Evolutionary conservation across 345 rosid species (phyloP).

Genomic region (Mangifera indica): DNA sequence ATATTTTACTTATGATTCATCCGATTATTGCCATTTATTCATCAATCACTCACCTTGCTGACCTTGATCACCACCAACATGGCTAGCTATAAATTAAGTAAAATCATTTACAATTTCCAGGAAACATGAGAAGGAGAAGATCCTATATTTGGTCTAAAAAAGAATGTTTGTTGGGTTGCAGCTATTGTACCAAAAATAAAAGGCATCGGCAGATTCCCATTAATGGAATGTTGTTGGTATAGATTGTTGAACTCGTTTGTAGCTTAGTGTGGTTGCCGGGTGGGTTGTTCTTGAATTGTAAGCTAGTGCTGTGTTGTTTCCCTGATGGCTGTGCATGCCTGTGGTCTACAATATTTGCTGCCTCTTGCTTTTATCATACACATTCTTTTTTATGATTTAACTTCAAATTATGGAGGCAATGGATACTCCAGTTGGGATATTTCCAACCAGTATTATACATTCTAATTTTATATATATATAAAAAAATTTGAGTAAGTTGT

Average conservation of each 20-base stretch:
- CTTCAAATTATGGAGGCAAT: neutral
- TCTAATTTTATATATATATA: no score
- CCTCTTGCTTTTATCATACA: neutral
- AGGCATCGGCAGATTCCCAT: neutral
- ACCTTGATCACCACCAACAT: no score
- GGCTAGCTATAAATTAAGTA: neutral
- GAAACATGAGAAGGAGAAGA: no score
- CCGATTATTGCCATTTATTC: neutral
- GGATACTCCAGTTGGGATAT: constrained; percentile 7
- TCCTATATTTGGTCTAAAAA: no score
- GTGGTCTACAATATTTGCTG: neutral
- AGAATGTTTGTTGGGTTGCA: neutral
- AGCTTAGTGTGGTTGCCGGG: constrained; percentile 1
- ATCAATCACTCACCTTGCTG: neutral
- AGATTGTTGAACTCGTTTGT: constrained; percentile 18
- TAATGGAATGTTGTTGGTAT: constrained; percentile 3
- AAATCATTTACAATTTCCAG: no score
- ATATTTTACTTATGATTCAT: neutral
- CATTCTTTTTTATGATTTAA: neutral
- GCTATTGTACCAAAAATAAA: neutral
- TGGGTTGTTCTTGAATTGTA: constrained; percentile 12
- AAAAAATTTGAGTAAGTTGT: no score
- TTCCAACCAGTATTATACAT: neutral
- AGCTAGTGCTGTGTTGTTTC: constrained; percentile 11
- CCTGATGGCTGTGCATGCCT: neutral